These are phyloP conservation scores for Hypericum perforatum DNA, from an alignment of 345 rosid genomes.

Conservation along the genomic window DNA sequence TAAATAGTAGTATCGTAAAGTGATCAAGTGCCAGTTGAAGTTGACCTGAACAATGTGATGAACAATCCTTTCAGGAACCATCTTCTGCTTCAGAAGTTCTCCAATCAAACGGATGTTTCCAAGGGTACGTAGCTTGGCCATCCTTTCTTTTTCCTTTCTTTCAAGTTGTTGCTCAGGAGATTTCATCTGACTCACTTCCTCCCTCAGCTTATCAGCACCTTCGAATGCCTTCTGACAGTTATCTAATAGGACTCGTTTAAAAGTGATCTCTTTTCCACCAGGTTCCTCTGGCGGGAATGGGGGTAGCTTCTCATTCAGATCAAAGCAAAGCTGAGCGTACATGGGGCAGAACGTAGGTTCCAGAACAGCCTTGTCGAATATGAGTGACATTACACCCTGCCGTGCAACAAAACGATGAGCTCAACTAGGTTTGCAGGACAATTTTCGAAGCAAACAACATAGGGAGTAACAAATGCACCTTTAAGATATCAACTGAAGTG, in stretches of 20 bases:
- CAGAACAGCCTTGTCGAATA: background rate
- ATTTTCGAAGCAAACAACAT: background rate
- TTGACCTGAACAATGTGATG: constrained; percentile 1
- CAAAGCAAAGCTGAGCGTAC: background rate
- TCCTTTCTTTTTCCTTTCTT: too few relatives aligned
- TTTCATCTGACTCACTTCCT: too few relatives aligned
- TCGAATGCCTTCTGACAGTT: background rate
- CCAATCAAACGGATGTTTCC: background rate
- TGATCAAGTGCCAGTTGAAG: background rate
- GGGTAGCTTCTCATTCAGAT: background rate
- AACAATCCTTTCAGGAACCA: background rate
- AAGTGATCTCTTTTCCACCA: background rate
- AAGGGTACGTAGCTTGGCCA: background rate
- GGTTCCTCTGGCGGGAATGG: background rate
- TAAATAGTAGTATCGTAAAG: background rate
- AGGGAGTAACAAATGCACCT: background rate
- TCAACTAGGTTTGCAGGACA: background rate
- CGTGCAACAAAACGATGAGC: background rate
- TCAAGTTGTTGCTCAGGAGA: too few relatives aligned
- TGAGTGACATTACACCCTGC: background rate
- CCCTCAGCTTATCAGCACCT: background rate
- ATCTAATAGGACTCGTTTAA: background rate
- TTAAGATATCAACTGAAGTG: background rate
- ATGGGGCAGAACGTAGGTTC: background rate
- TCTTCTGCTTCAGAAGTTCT: background rate